Conservation (phyloP, 768 basidiomycete species). For the Antrodiella citrinella region DNA sequence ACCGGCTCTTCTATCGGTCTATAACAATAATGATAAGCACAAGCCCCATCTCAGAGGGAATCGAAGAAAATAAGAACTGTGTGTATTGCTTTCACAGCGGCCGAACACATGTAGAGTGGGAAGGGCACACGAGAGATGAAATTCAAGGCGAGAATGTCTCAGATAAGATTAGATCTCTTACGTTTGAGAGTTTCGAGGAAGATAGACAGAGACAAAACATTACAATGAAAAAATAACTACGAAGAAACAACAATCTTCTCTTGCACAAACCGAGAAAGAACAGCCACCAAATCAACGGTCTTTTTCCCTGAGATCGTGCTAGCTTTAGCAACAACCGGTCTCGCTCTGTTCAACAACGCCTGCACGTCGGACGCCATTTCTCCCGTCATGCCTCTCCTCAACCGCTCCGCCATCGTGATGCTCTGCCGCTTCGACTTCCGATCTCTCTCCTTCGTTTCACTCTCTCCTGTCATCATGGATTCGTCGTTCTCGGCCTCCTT, state of each 20-base stretch:
- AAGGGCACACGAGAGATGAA: too few relatives aligned
- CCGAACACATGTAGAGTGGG: too few relatives aligned
- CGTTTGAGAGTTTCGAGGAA: too few relatives aligned
- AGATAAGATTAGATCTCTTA: too few relatives aligned
- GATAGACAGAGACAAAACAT: not conserved
- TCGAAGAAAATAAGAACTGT: too few relatives aligned
- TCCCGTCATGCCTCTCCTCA: conserved; percentile 71
- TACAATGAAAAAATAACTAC: not conserved
- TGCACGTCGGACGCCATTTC: conserved; percentile 73
- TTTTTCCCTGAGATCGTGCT: conserved; percentile 34
- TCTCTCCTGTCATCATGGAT: conserved; percentile 12
- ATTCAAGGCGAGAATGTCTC: too few relatives aligned
- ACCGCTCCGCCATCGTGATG: conserved; percentile 50
- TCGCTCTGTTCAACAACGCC: conserved; percentile 55
- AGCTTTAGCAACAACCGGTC: conserved; percentile 55
- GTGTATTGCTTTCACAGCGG: too few relatives aligned
- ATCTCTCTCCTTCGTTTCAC: conserved; percentile 22
- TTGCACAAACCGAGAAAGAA: conserved; percentile 58
- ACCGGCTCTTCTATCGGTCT: too few relatives aligned
- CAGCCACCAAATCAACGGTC: conserved; percentile 47
- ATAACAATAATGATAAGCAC: too few relatives aligned
- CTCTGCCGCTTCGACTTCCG: conserved; percentile 35
- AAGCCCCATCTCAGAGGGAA: too few relatives aligned
- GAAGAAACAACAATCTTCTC: conserved; percentile 37
- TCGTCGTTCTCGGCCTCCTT: conserved; percentile 40